phyloP scores from a whole-genome alignment of 805 yeast species.

The Candida silvatica region DNA sequence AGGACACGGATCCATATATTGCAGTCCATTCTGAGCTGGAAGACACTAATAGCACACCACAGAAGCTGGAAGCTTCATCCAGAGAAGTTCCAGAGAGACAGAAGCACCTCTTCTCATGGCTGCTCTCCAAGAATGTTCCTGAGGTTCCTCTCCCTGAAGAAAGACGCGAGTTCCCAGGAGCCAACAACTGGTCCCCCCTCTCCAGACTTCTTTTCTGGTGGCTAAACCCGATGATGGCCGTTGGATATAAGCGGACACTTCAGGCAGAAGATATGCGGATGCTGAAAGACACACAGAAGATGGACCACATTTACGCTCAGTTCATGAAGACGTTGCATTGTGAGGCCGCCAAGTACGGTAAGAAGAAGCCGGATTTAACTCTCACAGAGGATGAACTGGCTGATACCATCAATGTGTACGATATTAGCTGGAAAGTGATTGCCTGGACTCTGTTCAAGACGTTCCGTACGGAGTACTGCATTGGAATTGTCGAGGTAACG shows the following conservation, averaged over 20 bases:
- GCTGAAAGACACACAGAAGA: conserved; percentile 29
- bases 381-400: too few relatives aligned
- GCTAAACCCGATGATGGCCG: conserved; percentile 48
- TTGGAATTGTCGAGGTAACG: conserved; percentile 32
- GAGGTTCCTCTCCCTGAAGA: conserved; percentile 43
- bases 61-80: too few relatives aligned
- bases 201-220: conserved; percentile 52
- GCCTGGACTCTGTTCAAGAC: conserved; percentile 38
- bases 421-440: conserved; percentile 12
- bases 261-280: conserved; percentile 48
- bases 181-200: conserved; percentile 32
- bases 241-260: conserved; percentile 60
- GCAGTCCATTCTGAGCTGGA: too few relatives aligned
- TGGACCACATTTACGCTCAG: conserved; percentile 29
- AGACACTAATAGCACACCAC: too few relatives aligned
- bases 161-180: conserved; percentile 35
- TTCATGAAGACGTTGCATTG: conserved; percentile 28
- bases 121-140: conserved; percentile 41
- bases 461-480: conserved; percentile 35
- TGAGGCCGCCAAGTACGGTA: conserved; percentile 23
- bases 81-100: too few relatives aligned
- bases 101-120: conserved; percentile 39
- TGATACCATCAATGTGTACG: conserved; percentile 17
- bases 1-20: too few relatives aligned
- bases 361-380: too few relatives aligned